phyloP scores from a whole-genome alignment of 495 filamentous ascomycete species.

The Daldinia bambusicola region DNA sequence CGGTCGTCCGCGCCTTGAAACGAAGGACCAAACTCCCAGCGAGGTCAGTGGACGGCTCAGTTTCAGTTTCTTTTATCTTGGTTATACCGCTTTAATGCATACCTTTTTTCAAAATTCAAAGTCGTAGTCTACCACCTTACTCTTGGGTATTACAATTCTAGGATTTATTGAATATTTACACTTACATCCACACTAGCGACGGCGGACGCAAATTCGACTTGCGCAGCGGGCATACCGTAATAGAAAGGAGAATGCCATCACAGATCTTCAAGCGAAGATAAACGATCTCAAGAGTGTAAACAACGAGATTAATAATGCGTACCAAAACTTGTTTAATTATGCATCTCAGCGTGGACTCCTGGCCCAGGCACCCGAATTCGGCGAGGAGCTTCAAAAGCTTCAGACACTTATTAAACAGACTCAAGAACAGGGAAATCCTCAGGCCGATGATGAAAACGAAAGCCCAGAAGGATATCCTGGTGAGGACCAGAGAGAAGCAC shows the following conservation, averaged over 20 bases:
- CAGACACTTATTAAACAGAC: conserved; percentile 46
- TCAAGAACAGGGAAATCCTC: conserved; percentile 44
- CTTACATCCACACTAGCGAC: conserved; percentile 64
- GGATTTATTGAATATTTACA: conserved; percentile 16
- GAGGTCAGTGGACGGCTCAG: conserved; percentile 57
- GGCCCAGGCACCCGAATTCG: conserved; percentile 62
- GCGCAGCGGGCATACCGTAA: conserved; percentile 87
- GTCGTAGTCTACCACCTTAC: neutral
- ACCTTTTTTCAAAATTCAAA: too few relatives aligned
- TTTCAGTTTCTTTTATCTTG: too few relatives aligned
- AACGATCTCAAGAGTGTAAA: conserved; percentile 71
- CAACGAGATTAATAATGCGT: conserved; percentile 77
- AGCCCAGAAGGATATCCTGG: conserved; percentile 33
- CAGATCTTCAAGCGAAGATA: conserved; percentile 74
- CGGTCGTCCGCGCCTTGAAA: conserved; percentile 75
- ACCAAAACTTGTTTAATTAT: conserved; percentile 74
- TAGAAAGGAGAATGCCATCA: conserved; percentile 83
- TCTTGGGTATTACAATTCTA: conserved; percentile 1
- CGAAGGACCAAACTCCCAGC: conserved; percentile 70
- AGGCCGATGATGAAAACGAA: conserved; percentile 20
- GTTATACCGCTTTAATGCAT: neutral
- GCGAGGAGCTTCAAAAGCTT: conserved; percentile 55
- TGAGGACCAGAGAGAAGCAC: conserved; percentile 12
- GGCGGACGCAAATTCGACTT: conserved; percentile 86
- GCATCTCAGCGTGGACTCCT: conserved; percentile 61